Evolutionary conservation across 1,284 basidiomycete species (phyloP).

Genomic region (Malassezia psittaci): DNA sequence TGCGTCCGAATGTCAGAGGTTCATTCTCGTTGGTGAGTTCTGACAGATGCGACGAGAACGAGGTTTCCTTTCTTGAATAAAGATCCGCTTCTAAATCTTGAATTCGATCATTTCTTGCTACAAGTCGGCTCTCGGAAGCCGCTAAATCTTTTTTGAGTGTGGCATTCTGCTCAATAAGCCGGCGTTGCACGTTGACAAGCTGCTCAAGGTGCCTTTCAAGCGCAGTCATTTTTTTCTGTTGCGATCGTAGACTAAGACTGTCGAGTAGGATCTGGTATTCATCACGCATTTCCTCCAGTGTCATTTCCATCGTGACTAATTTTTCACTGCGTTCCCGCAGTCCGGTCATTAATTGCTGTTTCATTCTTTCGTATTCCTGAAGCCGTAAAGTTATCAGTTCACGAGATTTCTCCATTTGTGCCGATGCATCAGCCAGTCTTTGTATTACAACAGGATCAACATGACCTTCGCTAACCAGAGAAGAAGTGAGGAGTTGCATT

Average conservation of each 20-base stretch:
- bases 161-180: slow-evolving; percentile 97
- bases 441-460: slow-evolving; percentile 8
- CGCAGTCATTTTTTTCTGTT: slow-evolving; percentile 99
- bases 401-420: slow-evolving; percentile 90
- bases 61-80: slow-evolving; percentile 50
- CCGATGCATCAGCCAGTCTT: slow-evolving; percentile 62
- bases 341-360: slow-evolving; percentile 97
- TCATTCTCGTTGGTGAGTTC: background rate
- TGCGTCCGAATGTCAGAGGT: slow-evolving; percentile 62
- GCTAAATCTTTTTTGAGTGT: slow-evolving; percentile 94
- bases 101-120: slow-evolving; percentile 93
- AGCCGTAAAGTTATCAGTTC: slow-evolving; percentile 94
- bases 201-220: slow-evolving; percentile 94
- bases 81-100: slow-evolving; percentile 67
- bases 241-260: slow-evolving; percentile 92
- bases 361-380: slow-evolving; percentile 94
- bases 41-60: background rate
- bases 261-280: slow-evolving; percentile 98
- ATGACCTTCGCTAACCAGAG: slow-evolving; percentile 50
- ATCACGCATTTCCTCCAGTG: slow-evolving; percentile 95
- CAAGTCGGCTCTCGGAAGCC: slow-evolving; percentile 86
- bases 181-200: slow-evolving; percentile 89
- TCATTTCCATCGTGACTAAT: slow-evolving; percentile 98
- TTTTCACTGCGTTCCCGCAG: slow-evolving; percentile 99
- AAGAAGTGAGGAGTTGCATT: slow-evolving; percentile 87